A percentile compares a stretch with the other conserved stretches of the same genome.
Evolutionary conservation across 2,329 filamentous ascomycete species (phyloP).

Genomic region (Cercospora berteroae): DNA sequence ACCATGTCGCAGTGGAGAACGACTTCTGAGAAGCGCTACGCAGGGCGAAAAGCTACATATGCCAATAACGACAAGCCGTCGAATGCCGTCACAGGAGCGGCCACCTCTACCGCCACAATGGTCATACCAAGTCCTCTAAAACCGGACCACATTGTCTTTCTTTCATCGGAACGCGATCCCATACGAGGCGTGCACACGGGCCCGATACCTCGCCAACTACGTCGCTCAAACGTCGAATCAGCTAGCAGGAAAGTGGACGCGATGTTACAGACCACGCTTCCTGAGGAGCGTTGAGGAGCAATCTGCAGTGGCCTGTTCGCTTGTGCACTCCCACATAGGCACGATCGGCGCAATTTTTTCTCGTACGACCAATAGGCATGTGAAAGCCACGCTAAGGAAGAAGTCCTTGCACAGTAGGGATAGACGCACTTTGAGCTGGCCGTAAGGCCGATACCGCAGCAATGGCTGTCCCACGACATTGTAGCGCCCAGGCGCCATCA

Average conservation of each 20-base stretch:
- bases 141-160: not conserved
- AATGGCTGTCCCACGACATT: slow-evolving; percentile 4
- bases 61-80: not conserved
- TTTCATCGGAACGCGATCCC: not conserved
- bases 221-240: not conserved
- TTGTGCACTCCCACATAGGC: not conserved
- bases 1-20: not conserved
- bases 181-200: not conserved
- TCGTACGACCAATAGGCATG: not conserved
- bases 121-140: not conserved
- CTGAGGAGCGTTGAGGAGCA: not conserved
- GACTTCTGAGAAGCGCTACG: not conserved
- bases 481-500: not conserved
- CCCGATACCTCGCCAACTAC: not conserved
- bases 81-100: not conserved
- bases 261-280: not conserved
- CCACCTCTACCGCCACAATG: not conserved
- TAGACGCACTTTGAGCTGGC: not conserved
- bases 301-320: not conserved
- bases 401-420: not conserved
- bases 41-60: not conserved
- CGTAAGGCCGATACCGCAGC: slow-evolving; percentile 17
- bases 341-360: not conserved
- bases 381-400: not conserved
- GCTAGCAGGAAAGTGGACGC: not conserved